A percentile compares a stretch with the other conserved stretches of the same genome.
phyloP scores from a whole-genome alignment of 768 basidiomycete genomes.

The Psilocybe tampanensis region DNA sequence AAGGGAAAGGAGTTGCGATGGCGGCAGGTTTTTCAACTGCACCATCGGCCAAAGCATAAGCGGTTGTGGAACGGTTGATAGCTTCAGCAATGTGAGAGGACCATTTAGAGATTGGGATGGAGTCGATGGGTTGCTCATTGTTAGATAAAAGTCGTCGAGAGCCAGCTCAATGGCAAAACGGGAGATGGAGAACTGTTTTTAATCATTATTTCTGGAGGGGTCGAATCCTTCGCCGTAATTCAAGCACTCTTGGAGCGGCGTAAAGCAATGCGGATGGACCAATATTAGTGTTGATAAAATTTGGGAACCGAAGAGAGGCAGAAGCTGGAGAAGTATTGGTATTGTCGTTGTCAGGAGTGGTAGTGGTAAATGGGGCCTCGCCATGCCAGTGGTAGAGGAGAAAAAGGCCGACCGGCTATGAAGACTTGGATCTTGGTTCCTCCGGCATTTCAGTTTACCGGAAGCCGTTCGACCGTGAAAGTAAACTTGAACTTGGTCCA shows the following conservation, averaged over 20 bases:
- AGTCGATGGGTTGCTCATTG: conserved; percentile 35
- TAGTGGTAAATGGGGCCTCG: conserved; percentile 24
- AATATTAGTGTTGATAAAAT: conserved; percentile 74
- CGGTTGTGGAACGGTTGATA: conserved; percentile 9
- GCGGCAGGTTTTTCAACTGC: conserved; percentile 14
- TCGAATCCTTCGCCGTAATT: conserved; percentile 79
- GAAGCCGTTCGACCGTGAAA: too few relatives aligned
- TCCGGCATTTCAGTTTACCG: too few relatives aligned
- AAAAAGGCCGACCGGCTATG: too few relatives aligned
- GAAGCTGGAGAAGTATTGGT: conserved; percentile 20
- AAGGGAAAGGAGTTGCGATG: conserved; percentile 7
- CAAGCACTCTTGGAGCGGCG: conserved; percentile 64
- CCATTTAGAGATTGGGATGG: conserved; percentile 21
- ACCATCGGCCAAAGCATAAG: conserved; percentile 1
- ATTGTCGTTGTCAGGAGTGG: conserved; percentile 24
- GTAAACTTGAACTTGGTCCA: too few relatives aligned
- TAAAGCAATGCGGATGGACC: conserved; percentile 77
- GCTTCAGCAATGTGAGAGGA: conserved; percentile 12
- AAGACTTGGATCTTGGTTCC: too few relatives aligned
- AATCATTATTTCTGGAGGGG: conserved; percentile 45
- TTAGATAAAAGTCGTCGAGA: conserved; percentile 78
- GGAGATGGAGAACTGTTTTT: conserved; percentile 59
- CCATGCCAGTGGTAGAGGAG: too few relatives aligned
- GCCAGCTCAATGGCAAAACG: conserved; percentile 86
- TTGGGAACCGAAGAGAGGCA: conserved; percentile 62